phyloP scores from a whole-genome alignment of 129 eudicot genomes.

The Artemisia argyi region DNA sequence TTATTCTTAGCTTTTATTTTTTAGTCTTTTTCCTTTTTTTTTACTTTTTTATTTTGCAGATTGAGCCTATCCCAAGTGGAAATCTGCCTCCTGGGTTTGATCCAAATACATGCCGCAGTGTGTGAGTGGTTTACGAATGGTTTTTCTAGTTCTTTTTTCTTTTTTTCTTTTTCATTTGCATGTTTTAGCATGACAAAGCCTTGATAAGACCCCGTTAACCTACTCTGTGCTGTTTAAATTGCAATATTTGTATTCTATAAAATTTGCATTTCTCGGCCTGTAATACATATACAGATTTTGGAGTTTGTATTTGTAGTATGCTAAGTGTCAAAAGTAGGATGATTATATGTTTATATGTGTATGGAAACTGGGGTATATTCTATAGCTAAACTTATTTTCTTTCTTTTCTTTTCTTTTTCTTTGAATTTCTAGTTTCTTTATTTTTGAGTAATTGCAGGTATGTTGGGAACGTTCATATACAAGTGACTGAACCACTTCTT shows the following conservation, averaged over 20 bases:
- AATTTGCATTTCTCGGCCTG: constrained; percentile 9
- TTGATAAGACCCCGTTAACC: constrained; percentile 1
- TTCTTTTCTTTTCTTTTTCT: constrained; percentile 22
- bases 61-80: constrained; percentile 98
- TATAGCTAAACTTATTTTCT: constrained; percentile 1
- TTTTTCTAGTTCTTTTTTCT: constrained; percentile 26
- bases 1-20: constrained; percentile 7
- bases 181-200: constrained; percentile 28
- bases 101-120: constrained; percentile 98
- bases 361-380: constrained; percentile 15
- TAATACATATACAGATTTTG: neutral
- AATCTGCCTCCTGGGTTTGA: constrained; percentile 99
- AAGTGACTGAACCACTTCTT: constrained; percentile 89
- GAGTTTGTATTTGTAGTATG: constrained; percentile 9
- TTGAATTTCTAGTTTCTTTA: constrained; percentile 38
- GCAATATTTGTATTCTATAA: neutral
- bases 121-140: constrained; percentile 72
- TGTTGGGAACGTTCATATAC: constrained; percentile 84
- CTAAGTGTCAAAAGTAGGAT: constrained; percentile 26
- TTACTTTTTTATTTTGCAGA: constrained; percentile 67
- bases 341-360: constrained; percentile 24
- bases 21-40: constrained; percentile 32
- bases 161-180: constrained; percentile 22
- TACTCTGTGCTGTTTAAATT: constrained; percentile 11
- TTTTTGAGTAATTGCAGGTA: constrained; percentile 75